Percentiles rank a stretch among this genome's conserved stretches.
Evolutionary conservation across 139 green algal species (phyloP).

Genomic region (Micromonas pusilla): DNA sequence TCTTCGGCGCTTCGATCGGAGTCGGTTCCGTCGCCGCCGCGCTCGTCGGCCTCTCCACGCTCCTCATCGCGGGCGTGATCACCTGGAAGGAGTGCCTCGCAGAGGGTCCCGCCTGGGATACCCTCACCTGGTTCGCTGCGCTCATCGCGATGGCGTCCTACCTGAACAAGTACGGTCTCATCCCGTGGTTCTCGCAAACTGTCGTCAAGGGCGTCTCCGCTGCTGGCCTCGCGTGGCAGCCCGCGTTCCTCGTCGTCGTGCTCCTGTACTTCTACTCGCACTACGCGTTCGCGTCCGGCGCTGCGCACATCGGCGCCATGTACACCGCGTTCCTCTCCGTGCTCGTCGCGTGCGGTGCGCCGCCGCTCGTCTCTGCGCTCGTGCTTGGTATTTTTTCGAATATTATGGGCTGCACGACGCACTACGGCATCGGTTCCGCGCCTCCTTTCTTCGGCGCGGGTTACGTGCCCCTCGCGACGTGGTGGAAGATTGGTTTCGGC

Average conservation of each 20-base stretch:
- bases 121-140: slow-evolving; percentile 96
- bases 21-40: slow-evolving; percentile 90
- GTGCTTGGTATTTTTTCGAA: slow-evolving; percentile 65
- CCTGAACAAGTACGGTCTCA: slow-evolving; percentile 98
- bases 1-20: slow-evolving; percentile 78
- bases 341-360: slow-evolving; percentile 78
- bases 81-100: slow-evolving; percentile 70
- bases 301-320: slow-evolving; percentile 99
- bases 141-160: slow-evolving; percentile 97
- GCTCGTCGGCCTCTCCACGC: slow-evolving; percentile 86
- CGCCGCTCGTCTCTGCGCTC: slow-evolving; percentile 68
- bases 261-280: slow-evolving; percentile 99
- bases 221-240: slow-evolving; percentile 89
- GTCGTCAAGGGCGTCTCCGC: slow-evolving; percentile 59
- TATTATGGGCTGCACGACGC: slow-evolving; percentile 97
- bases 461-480: slow-evolving; percentile 79
- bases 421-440: slow-evolving; percentile 96
- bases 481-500: slow-evolving; percentile 87
- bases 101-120: slow-evolving; percentile 86
- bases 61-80: slow-evolving; percentile 87
- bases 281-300: slow-evolving; percentile 97
- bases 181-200: slow-evolving; percentile 87
- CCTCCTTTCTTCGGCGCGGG: slow-evolving; percentile 89
- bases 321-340: slow-evolving; percentile 99
- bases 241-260: slow-evolving; percentile 80